These are phyloP conservation scores for Wickerhamiella brachini DNA, from an alignment of 805 yeast species.

Conservation along the genomic window DNA sequence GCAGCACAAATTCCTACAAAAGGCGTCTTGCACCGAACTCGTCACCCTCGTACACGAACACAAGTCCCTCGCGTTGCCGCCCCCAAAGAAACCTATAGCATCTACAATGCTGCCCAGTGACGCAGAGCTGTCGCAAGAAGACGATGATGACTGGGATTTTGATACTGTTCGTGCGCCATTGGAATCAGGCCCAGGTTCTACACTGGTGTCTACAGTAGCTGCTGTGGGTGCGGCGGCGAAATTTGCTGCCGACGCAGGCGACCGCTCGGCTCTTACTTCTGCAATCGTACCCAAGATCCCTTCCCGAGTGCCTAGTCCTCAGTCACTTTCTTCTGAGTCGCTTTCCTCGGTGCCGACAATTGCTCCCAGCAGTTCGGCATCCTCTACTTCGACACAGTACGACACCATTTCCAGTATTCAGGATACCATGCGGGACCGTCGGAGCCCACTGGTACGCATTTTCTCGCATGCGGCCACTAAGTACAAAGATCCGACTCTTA, in stretches of 20 bases:
- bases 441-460: constrained; percentile 12
- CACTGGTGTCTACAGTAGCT: not conserved
- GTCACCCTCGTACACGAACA: constrained; percentile 10
- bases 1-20: constrained; percentile 43
- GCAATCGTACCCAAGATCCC: not conserved
- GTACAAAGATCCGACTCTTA: constrained; percentile 17
- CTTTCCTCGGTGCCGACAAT: constrained; percentile 4
- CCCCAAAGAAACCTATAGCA: not conserved
- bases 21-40: constrained; percentile 11
- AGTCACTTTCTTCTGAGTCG: too few relatives aligned
- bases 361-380: not conserved
- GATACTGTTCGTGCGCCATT: constrained; percentile 23
- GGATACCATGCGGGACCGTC: constrained; percentile 4
- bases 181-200: not conserved
- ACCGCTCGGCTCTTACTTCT: constrained; percentile 3
- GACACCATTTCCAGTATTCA: constrained; percentile 5
- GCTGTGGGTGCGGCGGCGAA: not conserved
- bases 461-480: constrained; percentile 17
- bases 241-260: constrained; percentile 8
- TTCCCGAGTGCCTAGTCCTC: constrained; percentile 4
- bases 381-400: not conserved
- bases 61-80: constrained; percentile 1
- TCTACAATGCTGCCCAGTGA: not conserved
- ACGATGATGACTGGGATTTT: constrained; percentile 25
- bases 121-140: not conserved